Evolutionary conservation across 2,329 filamentous ascomycete species (phyloP).

Genomic region (Ploettnerulaceae sp.): DNA sequence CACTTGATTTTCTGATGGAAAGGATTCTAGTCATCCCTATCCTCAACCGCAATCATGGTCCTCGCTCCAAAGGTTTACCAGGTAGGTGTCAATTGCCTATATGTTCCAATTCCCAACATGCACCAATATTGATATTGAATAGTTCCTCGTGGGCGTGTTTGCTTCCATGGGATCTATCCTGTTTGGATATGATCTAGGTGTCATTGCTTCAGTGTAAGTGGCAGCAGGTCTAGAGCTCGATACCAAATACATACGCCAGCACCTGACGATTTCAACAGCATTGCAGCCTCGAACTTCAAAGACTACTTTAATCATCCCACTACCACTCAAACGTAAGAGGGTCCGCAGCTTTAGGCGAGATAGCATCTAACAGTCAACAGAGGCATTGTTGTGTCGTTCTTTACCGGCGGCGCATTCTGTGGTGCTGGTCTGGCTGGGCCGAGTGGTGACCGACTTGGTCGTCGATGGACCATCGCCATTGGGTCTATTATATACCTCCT

Average conservation of each 20-base stretch:
- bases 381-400: slow-evolving; percentile 70
- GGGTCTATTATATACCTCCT: slow-evolving; percentile 68
- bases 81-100: slow-evolving; percentile 3
- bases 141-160: slow-evolving; percentile 41
- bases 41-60: slow-evolving; percentile 13
- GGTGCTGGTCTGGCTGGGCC: slow-evolving; percentile 51
- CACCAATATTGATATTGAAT: too few species aligned
- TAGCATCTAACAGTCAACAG: slow-evolving; percentile 41
- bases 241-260: slow-evolving; percentile 14
- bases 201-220: slow-evolving; percentile 36
- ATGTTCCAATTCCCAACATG: too few species aligned
- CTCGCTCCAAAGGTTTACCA: slow-evolving; percentile 14
- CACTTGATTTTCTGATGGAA: neutral
- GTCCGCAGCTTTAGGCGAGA: neutral
- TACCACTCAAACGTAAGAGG: slow-evolving; percentile 28
- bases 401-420: slow-evolving; percentile 57
- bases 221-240: neutral
- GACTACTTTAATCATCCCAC: slow-evolving; percentile 36
- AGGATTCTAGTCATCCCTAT: neutral
- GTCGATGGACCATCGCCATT: slow-evolving; percentile 65
- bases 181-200: slow-evolving; percentile 52
- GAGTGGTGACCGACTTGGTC: slow-evolving; percentile 58
- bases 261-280: slow-evolving; percentile 27
- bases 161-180: slow-evolving; percentile 52
- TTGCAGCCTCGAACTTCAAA: slow-evolving; percentile 44